Base-by-base conservation (phyloP, 2,329 filamentous ascomycete genomes). In the Penicillium sp. region DNA sequence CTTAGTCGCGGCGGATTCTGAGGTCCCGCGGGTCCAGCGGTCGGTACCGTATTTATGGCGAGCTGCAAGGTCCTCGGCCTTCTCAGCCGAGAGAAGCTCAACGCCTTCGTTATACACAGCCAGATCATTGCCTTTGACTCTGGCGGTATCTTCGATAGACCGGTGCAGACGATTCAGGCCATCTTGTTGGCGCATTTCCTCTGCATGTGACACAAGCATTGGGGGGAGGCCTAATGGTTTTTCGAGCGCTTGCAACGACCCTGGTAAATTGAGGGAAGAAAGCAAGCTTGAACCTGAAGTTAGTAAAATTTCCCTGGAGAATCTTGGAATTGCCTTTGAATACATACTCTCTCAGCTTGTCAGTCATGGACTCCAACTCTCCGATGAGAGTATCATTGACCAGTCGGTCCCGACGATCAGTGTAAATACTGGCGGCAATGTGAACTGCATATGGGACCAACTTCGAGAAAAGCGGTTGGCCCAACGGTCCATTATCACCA, bases 361-460 rank as follows among this genome's bases (percentile, higher is more conserved):
- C 86, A 0, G 91, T 96, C 65, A 97, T 82, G 0, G 80, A 82
- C 66, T 97, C 92, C 5, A 97, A 79, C 68, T 95, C 89, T 27
- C 89, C 87, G 48, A 97, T 89, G 33, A 97, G 91, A 50, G 85
- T 90, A 64, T 91, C 89, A 70, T 94, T 96, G 43, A 99, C 88
- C 57, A 96, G 79, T n/a, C 92, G 84, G 72, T 99, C 92, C 56
- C 92, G 84, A 15, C 92, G 85, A 70, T 97, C 92, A 54, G 92
- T 92, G 70, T 99, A 99, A 34, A 97, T 96, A 47, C 91, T 96
- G 1, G 92, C 91, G 8, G 94, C 94, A 48, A 97, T 84, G 69
- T 99, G 94, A 0, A 97, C 94, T 0, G 92, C 92, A 71, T 97
- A 97, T 0, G 94, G 94, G 0, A 99, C 94, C 2, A 99, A 82